Conservation (phyloP, 192 early-diverging fungal species). For the Spizellomyces punctatus region DNA sequence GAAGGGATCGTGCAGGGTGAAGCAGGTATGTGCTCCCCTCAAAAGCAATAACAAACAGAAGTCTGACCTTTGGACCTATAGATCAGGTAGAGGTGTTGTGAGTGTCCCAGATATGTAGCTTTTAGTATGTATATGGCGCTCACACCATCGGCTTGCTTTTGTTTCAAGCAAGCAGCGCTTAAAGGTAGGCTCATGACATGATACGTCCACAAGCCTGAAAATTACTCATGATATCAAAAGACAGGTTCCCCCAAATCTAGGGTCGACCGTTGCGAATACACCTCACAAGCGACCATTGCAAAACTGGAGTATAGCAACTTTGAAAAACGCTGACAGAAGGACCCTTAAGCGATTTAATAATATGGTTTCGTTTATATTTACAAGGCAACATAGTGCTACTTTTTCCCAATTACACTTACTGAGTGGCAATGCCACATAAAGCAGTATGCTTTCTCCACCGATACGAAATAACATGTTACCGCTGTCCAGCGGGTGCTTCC, state of each 20-base stretch:
- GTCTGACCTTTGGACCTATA: not conserved
- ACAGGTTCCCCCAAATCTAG: constrained; percentile 31
- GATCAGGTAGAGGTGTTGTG: not conserved
- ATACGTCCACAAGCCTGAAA: no score
- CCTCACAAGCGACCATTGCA: not conserved
- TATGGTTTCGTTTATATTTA: no score
- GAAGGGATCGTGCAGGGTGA: constrained; percentile 35
- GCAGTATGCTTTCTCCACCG: no score
- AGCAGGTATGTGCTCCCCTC: not conserved
- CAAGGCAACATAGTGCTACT: no score
- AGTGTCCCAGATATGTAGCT: not conserved
- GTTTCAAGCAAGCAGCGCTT: not conserved
- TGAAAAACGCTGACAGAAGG: not conserved
- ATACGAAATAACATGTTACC: no score
- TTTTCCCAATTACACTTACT: no score
- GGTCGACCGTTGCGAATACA: not conserved
- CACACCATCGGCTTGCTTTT: not conserved
- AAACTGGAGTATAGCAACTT: not conserved
- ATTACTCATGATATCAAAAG: no score
- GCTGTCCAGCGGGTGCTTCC: not conserved
- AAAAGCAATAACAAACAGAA: constrained; percentile 1
- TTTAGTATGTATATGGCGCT: not conserved
- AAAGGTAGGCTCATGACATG: no score
- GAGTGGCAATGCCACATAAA: no score
- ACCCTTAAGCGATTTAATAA: no score